Base-by-base conservation (phyloP, 495 filamentous ascomycete species). In the Hypomontagnella submonticulosa region DNA sequence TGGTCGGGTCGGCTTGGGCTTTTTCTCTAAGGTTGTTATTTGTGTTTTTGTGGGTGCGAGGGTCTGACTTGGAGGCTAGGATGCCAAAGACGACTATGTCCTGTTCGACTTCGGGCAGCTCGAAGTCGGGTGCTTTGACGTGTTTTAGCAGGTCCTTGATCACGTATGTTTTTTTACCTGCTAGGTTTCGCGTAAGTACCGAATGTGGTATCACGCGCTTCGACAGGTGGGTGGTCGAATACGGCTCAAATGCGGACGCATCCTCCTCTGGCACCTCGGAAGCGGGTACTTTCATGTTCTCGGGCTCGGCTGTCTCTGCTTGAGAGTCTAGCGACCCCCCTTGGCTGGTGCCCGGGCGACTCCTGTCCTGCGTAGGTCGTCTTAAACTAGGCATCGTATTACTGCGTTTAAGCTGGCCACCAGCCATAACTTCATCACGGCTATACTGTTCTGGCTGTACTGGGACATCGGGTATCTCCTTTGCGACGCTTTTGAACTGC, bases 31-130 rank as follows among this genome's bases (percentile, higher is more conserved):
- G 36, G 33, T 77, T 72, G 10, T 63, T 50, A 19, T 76, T 78
- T 1, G 84, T 80, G 34, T 83, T 83, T 69, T 90, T 89, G 61
- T 93, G 89, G 42, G 85, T 79, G 23, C 84, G 85, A 0, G 96
- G 91, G 0, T 89, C 84, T 2, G 93, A 96, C 69, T 97, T 97
- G 6, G 86, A 89, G 2, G 91, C 91, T 53, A 98, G 85, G 55
- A 95, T 90, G 11, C 87, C 95, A 57, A 97, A 88, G 7, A 97
- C 85, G 20, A 98, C 91, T 61, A 88, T 90, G 73, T 98, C 96
- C 18, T 86, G 84, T 66, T 96, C 91, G 16, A 94, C 79, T 42
- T 95, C 88, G 1, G 96, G 96, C 0, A 93, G 84, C 23, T 90
- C 85, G 72, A 90, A 99, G n/a, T 89, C 82, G 0, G 94, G 96